Conservation (phyloP, 495 filamentous ascomycete genomes). For the Annulohypoxylon stygium region DNA sequence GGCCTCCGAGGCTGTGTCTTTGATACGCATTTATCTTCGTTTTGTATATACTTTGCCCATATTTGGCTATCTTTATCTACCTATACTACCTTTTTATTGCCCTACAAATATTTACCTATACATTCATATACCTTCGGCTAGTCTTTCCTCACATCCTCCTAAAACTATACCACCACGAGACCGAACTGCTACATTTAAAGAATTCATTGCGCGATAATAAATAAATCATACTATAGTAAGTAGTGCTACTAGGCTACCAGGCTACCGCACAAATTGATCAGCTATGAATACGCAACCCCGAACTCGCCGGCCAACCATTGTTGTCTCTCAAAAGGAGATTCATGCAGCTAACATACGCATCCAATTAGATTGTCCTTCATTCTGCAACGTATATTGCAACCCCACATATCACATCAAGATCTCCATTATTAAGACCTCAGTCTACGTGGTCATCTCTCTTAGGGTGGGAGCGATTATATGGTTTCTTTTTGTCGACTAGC, state of each 20-base stretch:
- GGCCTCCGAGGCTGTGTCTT: not conserved
- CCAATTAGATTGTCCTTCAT: not conserved
- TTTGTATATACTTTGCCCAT: conserved; percentile 4
- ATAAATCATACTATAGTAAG: not conserved
- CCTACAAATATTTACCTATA: no score
- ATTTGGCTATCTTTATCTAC: not conserved
- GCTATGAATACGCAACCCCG: not conserved
- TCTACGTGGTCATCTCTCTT: not conserved
- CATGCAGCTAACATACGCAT: not conserved
- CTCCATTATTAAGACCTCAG: not conserved
- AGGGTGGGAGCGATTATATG: not conserved
- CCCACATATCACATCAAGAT: not conserved
- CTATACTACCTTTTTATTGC: not conserved
- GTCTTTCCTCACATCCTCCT: not conserved
- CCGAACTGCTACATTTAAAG: not conserved
- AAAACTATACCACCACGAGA: not conserved
- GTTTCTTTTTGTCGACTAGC: not conserved
- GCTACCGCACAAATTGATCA: not conserved
- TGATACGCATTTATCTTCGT: conserved; percentile 3
- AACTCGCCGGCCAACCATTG: not conserved
- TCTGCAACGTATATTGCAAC: conserved; percentile 7
- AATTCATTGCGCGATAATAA: not conserved
- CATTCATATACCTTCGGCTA: not conserved
- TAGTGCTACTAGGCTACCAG: not conserved
- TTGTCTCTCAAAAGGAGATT: not conserved